Evolutionary conservation across 352 stramenopile species (phyloP).

Genomic region (Phytophthora ramorum): DNA sequence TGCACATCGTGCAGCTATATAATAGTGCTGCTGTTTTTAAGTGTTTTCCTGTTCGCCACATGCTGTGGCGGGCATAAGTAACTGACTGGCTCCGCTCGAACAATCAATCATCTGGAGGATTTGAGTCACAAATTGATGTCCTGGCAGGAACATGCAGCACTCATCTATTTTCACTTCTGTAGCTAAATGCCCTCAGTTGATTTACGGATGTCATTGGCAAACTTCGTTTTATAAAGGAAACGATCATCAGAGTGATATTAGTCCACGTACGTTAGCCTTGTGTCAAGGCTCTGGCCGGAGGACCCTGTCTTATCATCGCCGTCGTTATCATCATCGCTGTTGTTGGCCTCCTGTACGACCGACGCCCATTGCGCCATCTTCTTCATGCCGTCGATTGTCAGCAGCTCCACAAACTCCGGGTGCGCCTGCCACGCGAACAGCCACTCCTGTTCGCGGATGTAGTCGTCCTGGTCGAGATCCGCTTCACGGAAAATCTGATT

Average conservation of each 20-base stretch:
- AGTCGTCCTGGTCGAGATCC: slow-evolving; percentile 80
- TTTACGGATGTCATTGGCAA: too few relatives aligned
- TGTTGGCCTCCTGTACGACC: slow-evolving; percentile 49
- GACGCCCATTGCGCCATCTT: slow-evolving; percentile 85
- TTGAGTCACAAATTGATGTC: too few relatives aligned
- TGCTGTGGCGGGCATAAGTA: not conserved
- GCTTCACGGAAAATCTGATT: slow-evolving; percentile 87
- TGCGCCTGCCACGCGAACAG: slow-evolving; percentile 82
- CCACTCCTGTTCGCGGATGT: slow-evolving; percentile 84
- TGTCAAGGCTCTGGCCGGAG: slow-evolving; percentile 47
- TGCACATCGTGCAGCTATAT: too few relatives aligned
- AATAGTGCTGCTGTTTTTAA: not conserved
- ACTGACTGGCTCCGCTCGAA: too few relatives aligned
- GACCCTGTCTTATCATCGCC: slow-evolving; percentile 38
- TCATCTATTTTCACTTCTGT: too few relatives aligned
- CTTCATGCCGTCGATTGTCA: slow-evolving; percentile 88
- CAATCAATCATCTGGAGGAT: too few relatives aligned
- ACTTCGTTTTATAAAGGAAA: too few relatives aligned
- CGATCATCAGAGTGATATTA: slow-evolving; percentile 26
- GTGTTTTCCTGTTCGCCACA: slow-evolving; percentile 7
- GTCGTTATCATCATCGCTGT: slow-evolving; percentile 29
- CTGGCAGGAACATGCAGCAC: too few relatives aligned
- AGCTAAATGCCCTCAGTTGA: too few relatives aligned
- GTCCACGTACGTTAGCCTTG: slow-evolving; percentile 66
- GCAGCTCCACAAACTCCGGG: slow-evolving; percentile 83